Evolutionary conservation across 768 basidiomycete genomes (phyloP), one percentile per base, ranked within the genome.

Genomic region (Suillus bovinus): DNA sequence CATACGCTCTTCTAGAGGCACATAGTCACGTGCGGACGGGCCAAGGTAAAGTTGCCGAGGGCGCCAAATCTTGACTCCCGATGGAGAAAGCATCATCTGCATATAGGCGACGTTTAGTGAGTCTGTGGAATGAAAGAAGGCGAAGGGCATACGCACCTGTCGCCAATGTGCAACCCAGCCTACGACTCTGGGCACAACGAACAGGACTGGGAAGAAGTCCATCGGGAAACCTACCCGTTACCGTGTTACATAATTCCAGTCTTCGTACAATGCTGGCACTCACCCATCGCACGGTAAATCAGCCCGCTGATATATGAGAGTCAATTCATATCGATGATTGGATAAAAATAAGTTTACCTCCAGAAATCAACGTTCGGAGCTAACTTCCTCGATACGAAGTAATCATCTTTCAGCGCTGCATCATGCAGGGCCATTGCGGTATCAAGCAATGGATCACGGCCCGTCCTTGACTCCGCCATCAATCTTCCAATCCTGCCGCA

Each of bases 81-180:
- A 90, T 34, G 88, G 82, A 69, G 91, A 88, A 52, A 96, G 78
- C 94, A 95, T 95, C 90, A 95, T 92, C 87, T 96, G 69, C 20
- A 66, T 60, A 59, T 44, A 13, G 3, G 41, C 7, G 33, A 27
- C 17, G 20, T 22, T 34, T 22, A 42, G 47, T 54, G 44, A n/a
- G 39, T 61, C 34, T 61, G 34, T 16, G 41, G 47, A n/a, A 29
- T 36, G 53, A 53, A 36, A 24, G 22, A 49, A 14, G n/a, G 41
- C n/a, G 52, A 58, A 31, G 50, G 60, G 22, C 13, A 34, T 17
- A 64, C 74, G 59, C 61, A 87, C 90, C 83, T 92, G 91, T 60
- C 91, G 82, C 94, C 94, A 96, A 74, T 95, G 94, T 0, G 93
- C 91, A 9, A 96, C 80, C 94, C 94, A 96, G 22, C 94, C 94